These are phyloP conservation scores for Sporothrix pseudoabietina DNA, from an alignment of 2,329 filamentous ascomycete genomes.

Conservation along the genomic window DNA sequence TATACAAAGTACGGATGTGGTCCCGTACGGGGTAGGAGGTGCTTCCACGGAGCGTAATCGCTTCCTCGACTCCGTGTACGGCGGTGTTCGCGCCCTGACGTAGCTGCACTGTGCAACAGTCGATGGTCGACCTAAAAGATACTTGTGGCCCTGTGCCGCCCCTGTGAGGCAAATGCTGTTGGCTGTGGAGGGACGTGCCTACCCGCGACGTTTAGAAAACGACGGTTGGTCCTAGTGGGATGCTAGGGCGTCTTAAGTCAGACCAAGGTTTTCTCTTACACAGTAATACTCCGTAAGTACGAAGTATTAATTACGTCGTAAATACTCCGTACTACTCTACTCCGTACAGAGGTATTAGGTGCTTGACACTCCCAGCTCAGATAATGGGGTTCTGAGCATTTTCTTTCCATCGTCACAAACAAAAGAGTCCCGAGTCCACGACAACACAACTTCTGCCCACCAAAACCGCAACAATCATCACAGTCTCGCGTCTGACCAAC, in stretches of 20 bases:
- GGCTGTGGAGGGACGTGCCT: slow-evolving; percentile 18
- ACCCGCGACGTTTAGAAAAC: background rate
- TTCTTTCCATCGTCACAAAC: no score
- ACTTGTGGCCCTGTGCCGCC: background rate
- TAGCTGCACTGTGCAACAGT: background rate
- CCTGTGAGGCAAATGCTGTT: background rate
- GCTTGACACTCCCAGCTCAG: no score
- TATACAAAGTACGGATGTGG: no score
- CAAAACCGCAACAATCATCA: background rate
- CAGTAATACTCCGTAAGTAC: no score
- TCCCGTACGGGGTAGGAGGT: background rate
- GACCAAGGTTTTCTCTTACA: background rate
- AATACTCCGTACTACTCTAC: no score
- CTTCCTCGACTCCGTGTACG: no score
- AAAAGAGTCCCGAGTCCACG: no score
- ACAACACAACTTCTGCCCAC: background rate
- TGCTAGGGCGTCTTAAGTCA: background rate
- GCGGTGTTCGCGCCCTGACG: background rate
- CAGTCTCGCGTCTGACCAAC: no score
- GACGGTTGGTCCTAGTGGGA: background rate
- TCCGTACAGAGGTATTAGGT: no score
- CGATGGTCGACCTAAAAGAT: background rate
- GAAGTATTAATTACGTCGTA: no score
- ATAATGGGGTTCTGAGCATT: no score
- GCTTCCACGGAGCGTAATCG: no score